Percentiles rank a stretch among this genome's conserved stretches.
phyloP scores from a whole-genome alignment of 2,329 filamentous ascomycete species.

The Cercospora brassicicola region DNA sequence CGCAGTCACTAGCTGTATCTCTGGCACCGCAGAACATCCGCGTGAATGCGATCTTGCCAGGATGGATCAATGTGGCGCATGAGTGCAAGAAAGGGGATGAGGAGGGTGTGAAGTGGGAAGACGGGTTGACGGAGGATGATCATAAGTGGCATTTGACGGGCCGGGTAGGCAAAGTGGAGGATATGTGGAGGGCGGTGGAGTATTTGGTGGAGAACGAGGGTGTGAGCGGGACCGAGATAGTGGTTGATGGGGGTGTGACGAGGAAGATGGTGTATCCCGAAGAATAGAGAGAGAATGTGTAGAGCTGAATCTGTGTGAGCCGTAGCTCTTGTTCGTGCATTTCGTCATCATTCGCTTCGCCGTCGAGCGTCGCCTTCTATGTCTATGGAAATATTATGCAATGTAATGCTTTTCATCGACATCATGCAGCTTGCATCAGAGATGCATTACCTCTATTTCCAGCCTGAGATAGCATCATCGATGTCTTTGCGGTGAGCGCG shows the following conservation, averaged over 20 bases:
- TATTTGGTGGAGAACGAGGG: slow-evolving; percentile 45
- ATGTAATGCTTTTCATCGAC: background rate
- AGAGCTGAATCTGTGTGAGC: background rate
- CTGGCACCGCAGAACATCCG: slow-evolving; percentile 47
- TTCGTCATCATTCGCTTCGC: background rate
- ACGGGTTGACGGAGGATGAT: slow-evolving; percentile 49
- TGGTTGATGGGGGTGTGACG: slow-evolving; percentile 49
- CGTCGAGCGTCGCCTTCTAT: background rate
- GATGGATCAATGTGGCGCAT: slow-evolving; percentile 55
- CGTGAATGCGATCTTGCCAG: slow-evolving; percentile 53
- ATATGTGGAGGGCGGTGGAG: slow-evolving; percentile 45
- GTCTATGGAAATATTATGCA: slow-evolving; percentile 7
- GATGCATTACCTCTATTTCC: slow-evolving; percentile 26
- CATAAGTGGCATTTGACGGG: slow-evolving; percentile 53
- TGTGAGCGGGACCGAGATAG: slow-evolving; percentile 49
- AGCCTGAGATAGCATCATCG: slow-evolving; percentile 56
- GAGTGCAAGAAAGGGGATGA: slow-evolving; percentile 47
- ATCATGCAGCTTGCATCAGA: background rate
- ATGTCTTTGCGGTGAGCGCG: slow-evolving; percentile 77
- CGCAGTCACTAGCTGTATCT: slow-evolving; percentile 52
- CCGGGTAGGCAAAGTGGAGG: slow-evolving; percentile 53
- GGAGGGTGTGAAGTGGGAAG: slow-evolving; percentile 47
- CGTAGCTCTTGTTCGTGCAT: background rate
- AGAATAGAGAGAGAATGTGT: background rate
- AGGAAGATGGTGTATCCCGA: slow-evolving; percentile 22